These are phyloP conservation scores for Aspergillus tanneri DNA, from an alignment of 2,329 filamentous ascomycete species.

Conservation along the genomic window DNA sequence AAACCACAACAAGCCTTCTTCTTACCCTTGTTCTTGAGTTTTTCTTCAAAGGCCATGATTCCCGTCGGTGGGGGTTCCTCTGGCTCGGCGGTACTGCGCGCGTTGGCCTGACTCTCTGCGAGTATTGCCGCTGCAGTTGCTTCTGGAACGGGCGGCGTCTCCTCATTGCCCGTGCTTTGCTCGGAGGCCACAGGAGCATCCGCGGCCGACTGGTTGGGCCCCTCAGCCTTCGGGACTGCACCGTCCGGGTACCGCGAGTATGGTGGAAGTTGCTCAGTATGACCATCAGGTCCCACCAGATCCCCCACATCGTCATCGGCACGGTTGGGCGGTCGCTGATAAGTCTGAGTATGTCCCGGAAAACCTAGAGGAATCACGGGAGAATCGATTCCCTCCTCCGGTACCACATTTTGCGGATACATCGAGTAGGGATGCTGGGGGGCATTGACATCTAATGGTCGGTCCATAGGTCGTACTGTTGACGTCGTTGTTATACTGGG, in stretches of 20 bases:
- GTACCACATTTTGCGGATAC: conserved; percentile 76
- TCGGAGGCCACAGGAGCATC: conserved; percentile 44
- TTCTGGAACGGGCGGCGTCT: conserved; percentile 30
- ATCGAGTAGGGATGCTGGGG: conserved; percentile 83
- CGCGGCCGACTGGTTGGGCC: conserved; percentile 26
- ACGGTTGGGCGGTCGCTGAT: conserved; percentile 66
- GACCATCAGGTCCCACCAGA: conserved; percentile 81
- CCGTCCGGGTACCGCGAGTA: conserved; percentile 88
- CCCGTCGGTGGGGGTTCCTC: conserved; percentile 32
- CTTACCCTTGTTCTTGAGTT: conserved; percentile 46
- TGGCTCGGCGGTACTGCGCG: conserved; percentile 17
- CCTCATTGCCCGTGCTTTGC: conserved; percentile 50
- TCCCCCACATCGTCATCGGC: conserved; percentile 79
- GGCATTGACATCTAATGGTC: conserved; percentile 60
- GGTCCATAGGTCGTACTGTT: conserved; percentile 60
- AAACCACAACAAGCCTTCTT: conserved; percentile 50
- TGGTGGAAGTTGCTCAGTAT: conserved; percentile 86
- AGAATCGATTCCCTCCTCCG: conserved; percentile 54
- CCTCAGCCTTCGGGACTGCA: conserved; percentile 57
- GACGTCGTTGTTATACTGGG: conserved; percentile 70
- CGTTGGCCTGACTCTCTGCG: conserved; percentile 14
- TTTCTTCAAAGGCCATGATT: conserved; percentile 44
- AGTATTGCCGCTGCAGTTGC: conserved; percentile 33
- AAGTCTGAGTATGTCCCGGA: conserved; percentile 63
- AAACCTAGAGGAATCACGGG: conserved; percentile 68